Conservation (phyloP, 768 basidiomycete species). For the Podaxis carcinomalis region DNA sequence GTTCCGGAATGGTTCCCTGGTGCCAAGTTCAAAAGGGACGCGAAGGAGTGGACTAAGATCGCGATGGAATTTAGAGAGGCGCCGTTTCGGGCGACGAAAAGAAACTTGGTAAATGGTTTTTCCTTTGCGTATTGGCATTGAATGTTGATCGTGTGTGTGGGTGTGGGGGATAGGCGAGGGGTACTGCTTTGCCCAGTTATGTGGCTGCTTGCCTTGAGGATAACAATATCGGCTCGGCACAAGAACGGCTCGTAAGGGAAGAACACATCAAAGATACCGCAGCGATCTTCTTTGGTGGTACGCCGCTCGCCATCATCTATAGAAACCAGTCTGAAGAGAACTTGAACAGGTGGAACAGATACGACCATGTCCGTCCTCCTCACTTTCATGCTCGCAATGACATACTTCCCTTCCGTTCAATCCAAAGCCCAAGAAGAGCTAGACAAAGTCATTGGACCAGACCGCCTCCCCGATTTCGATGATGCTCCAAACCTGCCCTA, state of each 20-base stretch:
- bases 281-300: slow-evolving; percentile 11
- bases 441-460: slow-evolving; percentile 31
- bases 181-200: neutral
- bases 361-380: slow-evolving; percentile 21
- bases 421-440: slow-evolving; percentile 35
- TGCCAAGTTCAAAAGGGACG: slow-evolving; percentile 47
- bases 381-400: slow-evolving; percentile 38
- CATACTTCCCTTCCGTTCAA: slow-evolving; percentile 33
- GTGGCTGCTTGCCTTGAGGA: slow-evolving; percentile 8
- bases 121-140: neutral
- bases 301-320: neutral
- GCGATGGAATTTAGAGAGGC: slow-evolving; percentile 27
- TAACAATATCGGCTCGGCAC: neutral
- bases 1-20: slow-evolving; percentile 56
- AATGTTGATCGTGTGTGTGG: neutral
- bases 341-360: slow-evolving; percentile 19
- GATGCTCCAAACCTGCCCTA: slow-evolving; percentile 36
- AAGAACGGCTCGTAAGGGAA: neutral
- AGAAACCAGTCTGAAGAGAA: slow-evolving; percentile 3
- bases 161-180: neutral
- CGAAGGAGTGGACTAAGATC: slow-evolving; percentile 33
- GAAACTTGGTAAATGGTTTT: slow-evolving; percentile 13
- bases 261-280: slow-evolving; percentile 10
- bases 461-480: slow-evolving; percentile 33
- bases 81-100: slow-evolving; percentile 25